These are phyloP conservation scores for Ceratopteris richardii DNA, from an alignment of 75 land plant species.

Conservation along the genomic window DNA sequence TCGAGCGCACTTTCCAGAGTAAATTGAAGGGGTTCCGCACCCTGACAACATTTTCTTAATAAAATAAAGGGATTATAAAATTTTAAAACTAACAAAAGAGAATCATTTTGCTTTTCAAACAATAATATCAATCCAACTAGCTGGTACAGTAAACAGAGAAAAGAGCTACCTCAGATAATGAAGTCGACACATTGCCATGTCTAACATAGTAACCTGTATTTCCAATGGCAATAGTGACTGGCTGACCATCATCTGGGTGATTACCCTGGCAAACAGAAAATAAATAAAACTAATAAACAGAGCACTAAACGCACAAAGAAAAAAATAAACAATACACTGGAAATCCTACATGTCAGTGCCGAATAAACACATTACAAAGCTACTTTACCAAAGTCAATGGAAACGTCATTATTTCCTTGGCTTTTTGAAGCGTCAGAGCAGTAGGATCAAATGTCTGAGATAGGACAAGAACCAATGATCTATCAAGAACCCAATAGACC, in stretches of 20 bases:
- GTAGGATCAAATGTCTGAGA: conserved; percentile 19
- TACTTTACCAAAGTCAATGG: conserved; percentile 20
- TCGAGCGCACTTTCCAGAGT: conserved; percentile 20
- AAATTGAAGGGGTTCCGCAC: conserved; percentile 5
- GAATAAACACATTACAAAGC: not conserved
- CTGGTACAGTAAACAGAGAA: too few relatives aligned
- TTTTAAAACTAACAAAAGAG: not conserved
- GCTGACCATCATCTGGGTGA: conserved; percentile 23
- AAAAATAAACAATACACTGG: too few relatives aligned
- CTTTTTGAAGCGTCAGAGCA: conserved; percentile 14
- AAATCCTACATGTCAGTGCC: too few relatives aligned
- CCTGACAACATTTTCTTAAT: conserved; percentile 4
- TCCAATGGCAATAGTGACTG: conserved; percentile 23
- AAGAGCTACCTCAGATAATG: conserved; percentile 15
- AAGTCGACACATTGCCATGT: conserved; percentile 13
- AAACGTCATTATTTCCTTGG: conserved; percentile 27
- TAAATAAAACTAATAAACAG: not conserved
- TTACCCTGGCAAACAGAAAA: conserved; percentile 16
- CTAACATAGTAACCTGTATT: conserved; percentile 17
- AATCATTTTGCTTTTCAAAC: too few relatives aligned
- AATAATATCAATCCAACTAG: not conserved
- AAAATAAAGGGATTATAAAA: not conserved
- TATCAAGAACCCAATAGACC: not conserved
- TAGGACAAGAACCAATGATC: not conserved
- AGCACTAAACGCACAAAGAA: not conserved